Base-by-base conservation (phyloP, 805 yeast species). In the Metschnikowia noctiluminum region DNA sequence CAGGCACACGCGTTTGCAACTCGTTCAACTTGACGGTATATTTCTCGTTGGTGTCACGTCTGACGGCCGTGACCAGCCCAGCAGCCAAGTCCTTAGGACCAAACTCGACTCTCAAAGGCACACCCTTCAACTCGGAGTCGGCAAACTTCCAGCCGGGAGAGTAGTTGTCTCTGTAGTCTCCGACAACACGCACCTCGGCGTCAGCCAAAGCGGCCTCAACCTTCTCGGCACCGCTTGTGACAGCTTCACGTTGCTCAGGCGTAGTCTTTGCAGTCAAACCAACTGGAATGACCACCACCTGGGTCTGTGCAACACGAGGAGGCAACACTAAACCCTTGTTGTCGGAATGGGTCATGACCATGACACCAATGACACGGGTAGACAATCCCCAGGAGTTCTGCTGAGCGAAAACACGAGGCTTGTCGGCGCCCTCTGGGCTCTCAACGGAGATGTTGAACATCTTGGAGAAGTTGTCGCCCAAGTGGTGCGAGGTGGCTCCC, bases 371-470 rank as follows among this genome's bases (percentile, higher is more conserved):
- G 57, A 87, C 94, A 75, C 99, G 89, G 51, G 99, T 94, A 42
- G 97, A 91, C 61, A 94, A 76, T 74, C 99, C 99, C 99, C 99
- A 94, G 11, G 97, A 91, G 78, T 95, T 94, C 77, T 94, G 99
- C 82, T 84, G 89, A 32, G 94, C 97, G 61, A 76, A 82, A 43
- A 91, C 75, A 74, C 89, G 87, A 64, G 94, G 95, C 66, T 86
- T 83, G 52, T 88, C 95, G 16, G 85, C 64, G 45, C 96, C 96
- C 51, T 86, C 87, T 58, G 99, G 99, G 70, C 89, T 88, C 74
- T 94, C 99, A 44, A 95, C 99, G 36, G 86, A 74, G 58, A 94
- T 89, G 74, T 89, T 86, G 75, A 94, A 94, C 99, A 94, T 94
- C 76, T 91, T 92, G 59, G 98, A 91, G 78, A 94, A 94, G 80